These are phyloP conservation scores for Thraustochytrium sp. DNA, from an alignment of 352 stramenopile species.

Conservation along the genomic window DNA sequence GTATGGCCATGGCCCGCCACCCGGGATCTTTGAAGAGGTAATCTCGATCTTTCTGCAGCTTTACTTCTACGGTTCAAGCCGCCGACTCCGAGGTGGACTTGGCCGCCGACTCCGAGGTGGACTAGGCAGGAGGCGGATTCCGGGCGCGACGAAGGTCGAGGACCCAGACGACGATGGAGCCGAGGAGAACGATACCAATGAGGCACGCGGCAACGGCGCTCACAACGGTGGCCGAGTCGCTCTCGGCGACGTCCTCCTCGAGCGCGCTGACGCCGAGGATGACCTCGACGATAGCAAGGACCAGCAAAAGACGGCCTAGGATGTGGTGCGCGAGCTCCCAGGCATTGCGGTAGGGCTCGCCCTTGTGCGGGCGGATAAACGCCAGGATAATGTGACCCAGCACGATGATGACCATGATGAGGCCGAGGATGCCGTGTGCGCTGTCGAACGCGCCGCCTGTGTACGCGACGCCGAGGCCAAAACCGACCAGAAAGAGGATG, in stretches of 20 bases:
- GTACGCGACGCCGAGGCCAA: neutral
- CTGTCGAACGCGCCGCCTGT: neutral
- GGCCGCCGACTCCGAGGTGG: too few species aligned
- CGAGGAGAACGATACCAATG: too few species aligned
- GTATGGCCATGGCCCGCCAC: too few species aligned
- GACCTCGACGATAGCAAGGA: neutral
- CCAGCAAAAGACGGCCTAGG: neutral
- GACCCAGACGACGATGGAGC: too few species aligned
- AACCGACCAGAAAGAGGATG: neutral
- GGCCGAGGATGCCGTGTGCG: neutral
- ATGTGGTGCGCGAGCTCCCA: neutral
- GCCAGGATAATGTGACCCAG: neutral
- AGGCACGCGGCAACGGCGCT: too few species aligned
- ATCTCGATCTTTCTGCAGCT: too few species aligned
- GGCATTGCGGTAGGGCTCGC: neutral
- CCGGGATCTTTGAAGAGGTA: too few species aligned
- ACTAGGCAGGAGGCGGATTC: too few species aligned
- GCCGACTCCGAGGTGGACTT: too few species aligned
- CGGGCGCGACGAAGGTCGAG: too few species aligned
- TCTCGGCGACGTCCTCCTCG: neutral
- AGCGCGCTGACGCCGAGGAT: neutral
- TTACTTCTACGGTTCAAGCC: too few species aligned
- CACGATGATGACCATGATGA: neutral
- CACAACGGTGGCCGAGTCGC: too few species aligned
- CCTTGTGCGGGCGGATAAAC: neutral